These are phyloP conservation scores for Termitomyces sp. DNA, from an alignment of 768 basidiomycete species.

Conservation along the genomic window DNA sequence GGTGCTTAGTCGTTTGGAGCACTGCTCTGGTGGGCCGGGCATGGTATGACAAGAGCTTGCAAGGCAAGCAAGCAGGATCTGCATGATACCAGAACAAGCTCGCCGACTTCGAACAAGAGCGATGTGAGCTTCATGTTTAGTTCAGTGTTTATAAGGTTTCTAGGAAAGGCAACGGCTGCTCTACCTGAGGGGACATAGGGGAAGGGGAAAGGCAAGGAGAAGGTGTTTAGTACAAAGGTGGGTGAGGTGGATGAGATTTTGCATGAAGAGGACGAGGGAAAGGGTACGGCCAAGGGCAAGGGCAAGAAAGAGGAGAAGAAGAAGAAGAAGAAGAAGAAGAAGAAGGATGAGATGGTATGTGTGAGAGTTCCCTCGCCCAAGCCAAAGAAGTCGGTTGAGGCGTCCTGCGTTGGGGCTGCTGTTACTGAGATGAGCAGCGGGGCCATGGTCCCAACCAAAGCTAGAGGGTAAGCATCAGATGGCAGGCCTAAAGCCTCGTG, in stretches of 20 bases:
- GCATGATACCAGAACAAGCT: conserved; percentile 30
- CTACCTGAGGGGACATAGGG: conserved; percentile 23
- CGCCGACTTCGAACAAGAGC: conserved; percentile 43
- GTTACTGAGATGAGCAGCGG: too few relatives aligned
- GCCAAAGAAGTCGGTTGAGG: conserved; percentile 25
- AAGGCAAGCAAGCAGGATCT: too few relatives aligned
- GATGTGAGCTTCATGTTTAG: conserved; percentile 36
- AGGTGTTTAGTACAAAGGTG: conserved; percentile 31
- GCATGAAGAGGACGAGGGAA: conserved; percentile 40
- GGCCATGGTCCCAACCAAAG: too few relatives aligned
- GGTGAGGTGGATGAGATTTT: conserved; percentile 74
- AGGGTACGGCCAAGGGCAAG: too few relatives aligned
- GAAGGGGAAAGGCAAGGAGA: conserved; percentile 28
- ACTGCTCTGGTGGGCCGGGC: too few relatives aligned
- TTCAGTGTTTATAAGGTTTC: conserved; percentile 56
- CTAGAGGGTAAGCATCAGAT: too few relatives aligned
- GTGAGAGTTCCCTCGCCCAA: conserved; percentile 26
- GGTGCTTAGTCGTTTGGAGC: too few relatives aligned
- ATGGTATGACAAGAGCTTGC: too few relatives aligned
- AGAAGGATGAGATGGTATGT: conserved; percentile 16
- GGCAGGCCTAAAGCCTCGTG: too few relatives aligned
- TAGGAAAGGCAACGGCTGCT: conserved; percentile 28
- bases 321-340: too few relatives aligned
- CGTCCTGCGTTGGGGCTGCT: too few relatives aligned
- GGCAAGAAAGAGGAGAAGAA: not conserved